Evolutionary conservation across 352 stramenopile species (phyloP).

Genomic region (Phytophthora pinifolia): DNA sequence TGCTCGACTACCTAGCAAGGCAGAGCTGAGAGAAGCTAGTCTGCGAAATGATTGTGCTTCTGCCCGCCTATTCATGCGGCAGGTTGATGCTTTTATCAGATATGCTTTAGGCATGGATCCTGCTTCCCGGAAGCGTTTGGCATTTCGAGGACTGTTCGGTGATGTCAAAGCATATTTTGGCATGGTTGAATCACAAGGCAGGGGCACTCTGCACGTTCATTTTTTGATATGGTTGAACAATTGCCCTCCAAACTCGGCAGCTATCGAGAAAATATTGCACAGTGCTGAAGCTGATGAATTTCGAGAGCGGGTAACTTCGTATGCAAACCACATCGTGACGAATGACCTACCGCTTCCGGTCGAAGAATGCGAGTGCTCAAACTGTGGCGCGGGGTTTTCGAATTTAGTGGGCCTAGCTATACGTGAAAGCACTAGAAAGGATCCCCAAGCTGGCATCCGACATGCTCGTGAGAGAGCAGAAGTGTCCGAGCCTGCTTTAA

Average conservation of each 20-base stretch:
- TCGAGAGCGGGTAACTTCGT: no score
- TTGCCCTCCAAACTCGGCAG: neutral
- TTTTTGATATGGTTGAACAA: conserved; percentile 13
- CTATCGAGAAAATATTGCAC: conserved; percentile 4
- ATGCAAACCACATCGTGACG: no score
- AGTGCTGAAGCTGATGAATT: no score
- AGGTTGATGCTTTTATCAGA: conserved; percentile 8
- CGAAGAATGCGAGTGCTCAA: no score
- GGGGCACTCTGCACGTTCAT: conserved; percentile 9
- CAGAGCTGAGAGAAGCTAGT: conserved; percentile 3
- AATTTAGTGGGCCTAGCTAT: no score
- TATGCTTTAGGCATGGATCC: conserved; percentile 8
- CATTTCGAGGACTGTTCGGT: conserved; percentile 2
- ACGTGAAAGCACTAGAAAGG: no score
- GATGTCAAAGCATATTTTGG: conserved; percentile 7
- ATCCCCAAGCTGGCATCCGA: no score
- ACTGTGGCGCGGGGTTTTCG: no score
- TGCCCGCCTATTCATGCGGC: conserved; percentile 8
- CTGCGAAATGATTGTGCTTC: conserved; percentile 7
- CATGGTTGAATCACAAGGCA: conserved; percentile 11
- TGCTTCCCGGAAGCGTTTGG: neutral
- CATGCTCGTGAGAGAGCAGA: no score
- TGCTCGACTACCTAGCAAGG: conserved; percentile 6
- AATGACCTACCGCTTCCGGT: no score
- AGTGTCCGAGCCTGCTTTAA: no score